phyloP scores from a whole-genome alignment of 2,329 filamentous ascomycete species.

The Fusarium newnesense region DNA sequence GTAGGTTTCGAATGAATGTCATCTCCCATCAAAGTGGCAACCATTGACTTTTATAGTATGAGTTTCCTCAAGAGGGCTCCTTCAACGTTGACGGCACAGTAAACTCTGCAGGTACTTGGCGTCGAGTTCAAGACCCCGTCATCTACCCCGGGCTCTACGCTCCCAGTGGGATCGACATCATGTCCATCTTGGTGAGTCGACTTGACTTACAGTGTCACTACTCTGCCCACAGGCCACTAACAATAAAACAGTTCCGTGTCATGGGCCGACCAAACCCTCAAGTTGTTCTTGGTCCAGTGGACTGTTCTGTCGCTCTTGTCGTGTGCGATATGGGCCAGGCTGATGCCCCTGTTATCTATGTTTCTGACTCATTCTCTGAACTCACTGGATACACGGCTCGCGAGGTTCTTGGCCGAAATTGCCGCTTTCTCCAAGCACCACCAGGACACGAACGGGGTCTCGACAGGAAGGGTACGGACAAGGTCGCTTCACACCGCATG shows the following conservation, averaged over 20 bases:
- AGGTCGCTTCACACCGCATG: constrained; percentile 68
- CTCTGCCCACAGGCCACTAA: constrained; percentile 11
- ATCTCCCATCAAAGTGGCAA: background rate
- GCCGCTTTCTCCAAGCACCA: constrained; percentile 84
- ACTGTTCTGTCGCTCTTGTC: constrained; percentile 84
- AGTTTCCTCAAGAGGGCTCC: constrained; percentile 40
- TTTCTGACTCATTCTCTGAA: constrained; percentile 80
- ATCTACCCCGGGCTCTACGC: constrained; percentile 68
- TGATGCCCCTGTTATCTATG: constrained; percentile 85
- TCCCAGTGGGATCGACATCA: constrained; percentile 64
- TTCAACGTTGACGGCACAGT: constrained; percentile 35
- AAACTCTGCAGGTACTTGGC: constrained; percentile 38
- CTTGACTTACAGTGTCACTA: background rate
- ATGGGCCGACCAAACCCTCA: constrained; percentile 76
- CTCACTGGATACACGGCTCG: constrained; percentile 80
- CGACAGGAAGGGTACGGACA: constrained; percentile 35
- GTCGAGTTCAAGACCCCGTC: constrained; percentile 54
- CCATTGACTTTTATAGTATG: constrained; percentile 37
- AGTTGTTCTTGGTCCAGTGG: constrained; percentile 83
- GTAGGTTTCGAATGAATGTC: constrained; percentile 16
- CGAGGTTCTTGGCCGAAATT: constrained; percentile 83
- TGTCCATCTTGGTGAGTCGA: constrained; percentile 62
- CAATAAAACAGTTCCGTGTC: constrained; percentile 63
- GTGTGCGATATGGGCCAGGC: constrained; percentile 80
- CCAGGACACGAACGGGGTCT: constrained; percentile 57